Evolutionary conservation across 2,329 filamentous ascomycete genomes (phyloP).

Genomic region (Niveomyces coronatus): DNA sequence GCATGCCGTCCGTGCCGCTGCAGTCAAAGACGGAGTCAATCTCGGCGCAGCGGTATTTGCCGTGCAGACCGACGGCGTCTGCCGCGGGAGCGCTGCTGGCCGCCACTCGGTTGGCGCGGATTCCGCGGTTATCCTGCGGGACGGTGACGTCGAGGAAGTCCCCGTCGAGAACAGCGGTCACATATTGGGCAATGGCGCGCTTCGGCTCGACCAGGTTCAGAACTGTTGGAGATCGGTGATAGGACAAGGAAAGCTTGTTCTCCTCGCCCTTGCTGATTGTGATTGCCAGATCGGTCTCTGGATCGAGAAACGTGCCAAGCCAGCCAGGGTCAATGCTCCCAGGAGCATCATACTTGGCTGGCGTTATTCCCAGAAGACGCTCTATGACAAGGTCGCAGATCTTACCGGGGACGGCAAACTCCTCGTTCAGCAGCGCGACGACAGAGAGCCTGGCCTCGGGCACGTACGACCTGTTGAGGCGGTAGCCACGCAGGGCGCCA

Average conservation of each 20-base stretch:
- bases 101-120: slow-evolving; percentile 5
- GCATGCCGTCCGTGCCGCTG: slow-evolving; percentile 21
- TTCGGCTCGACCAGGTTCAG: slow-evolving; percentile 15
- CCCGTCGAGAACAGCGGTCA: slow-evolving; percentile 20
- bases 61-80: slow-evolving; percentile 20
- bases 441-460: slow-evolving; percentile 26
- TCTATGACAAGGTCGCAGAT: slow-evolving; percentile 22
- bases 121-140: slow-evolving; percentile 13
- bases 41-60: slow-evolving; percentile 25
- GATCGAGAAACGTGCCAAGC: slow-evolving; percentile 28
- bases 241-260: slow-evolving; percentile 21
- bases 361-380: slow-evolving; percentile 17
- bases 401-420: slow-evolving; percentile 17
- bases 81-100: neutral
- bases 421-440: slow-evolving; percentile 30
- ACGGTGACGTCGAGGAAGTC: slow-evolving; percentile 20
- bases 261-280: slow-evolving; percentile 16
- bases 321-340: slow-evolving; percentile 17
- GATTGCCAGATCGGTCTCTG: slow-evolving; percentile 23
- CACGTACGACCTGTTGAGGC: slow-evolving; percentile 24
- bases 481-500: slow-evolving; percentile 31
- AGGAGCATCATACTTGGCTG: slow-evolving; percentile 9
- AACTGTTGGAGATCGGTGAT: slow-evolving; percentile 16
- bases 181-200: slow-evolving; percentile 15
- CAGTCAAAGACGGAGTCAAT: slow-evolving; percentile 26